Base-by-base conservation (phyloP, 1,284 basidiomycete species). In the Microbotryum scabiosae region DNA sequence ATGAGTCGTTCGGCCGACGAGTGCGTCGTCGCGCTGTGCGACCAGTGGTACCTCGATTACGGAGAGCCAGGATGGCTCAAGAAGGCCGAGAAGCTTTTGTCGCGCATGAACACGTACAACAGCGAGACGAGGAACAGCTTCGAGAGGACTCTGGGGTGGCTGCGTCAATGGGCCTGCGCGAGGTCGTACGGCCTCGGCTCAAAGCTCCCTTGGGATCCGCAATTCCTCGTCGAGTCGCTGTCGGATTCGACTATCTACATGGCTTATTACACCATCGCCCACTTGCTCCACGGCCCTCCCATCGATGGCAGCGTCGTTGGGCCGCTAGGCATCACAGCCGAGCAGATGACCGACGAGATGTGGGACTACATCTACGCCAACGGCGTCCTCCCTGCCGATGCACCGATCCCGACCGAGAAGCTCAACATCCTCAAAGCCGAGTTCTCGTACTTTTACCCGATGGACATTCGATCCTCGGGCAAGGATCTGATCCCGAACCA, bases 31-130 rank as follows among this genome's bases (percentile, higher is more conserved):
- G 93, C 94, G 7, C 80, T 98, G 66, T 94, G 92, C 82, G 96
- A 99, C 75, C 96, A 99, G 77, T 99, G 94, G 93, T 98, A 98
- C 78, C 79, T 98, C 74, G 92, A 98, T 78, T 99, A 98, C 73
- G 96, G 94, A 71, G 93, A 97, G 79, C 75, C 84, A 4, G 75
- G 76, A 46, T 99, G 96, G 96, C 88, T 86, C 76, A 83, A 82
- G 20, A 81, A 88, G 72, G 85, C 91, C 8, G 87, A 92, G 75
- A 92, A 89, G 69, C 79, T 91, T 59, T 77, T 97, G 68, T 82
- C 82, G 16, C 82, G 80, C 72, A 93, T 98, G 91, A 85, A 97
- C 77, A 87, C 88, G 3, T 97, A 91, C 78, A 84, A 85, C 51
- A 75, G 80, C 45, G 93, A 97, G 78, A 97, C 93, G 2, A 83